Conservation (phyloP, 2,329 filamentous ascomycete species). For the Blastomyces gilchristii region DNA sequence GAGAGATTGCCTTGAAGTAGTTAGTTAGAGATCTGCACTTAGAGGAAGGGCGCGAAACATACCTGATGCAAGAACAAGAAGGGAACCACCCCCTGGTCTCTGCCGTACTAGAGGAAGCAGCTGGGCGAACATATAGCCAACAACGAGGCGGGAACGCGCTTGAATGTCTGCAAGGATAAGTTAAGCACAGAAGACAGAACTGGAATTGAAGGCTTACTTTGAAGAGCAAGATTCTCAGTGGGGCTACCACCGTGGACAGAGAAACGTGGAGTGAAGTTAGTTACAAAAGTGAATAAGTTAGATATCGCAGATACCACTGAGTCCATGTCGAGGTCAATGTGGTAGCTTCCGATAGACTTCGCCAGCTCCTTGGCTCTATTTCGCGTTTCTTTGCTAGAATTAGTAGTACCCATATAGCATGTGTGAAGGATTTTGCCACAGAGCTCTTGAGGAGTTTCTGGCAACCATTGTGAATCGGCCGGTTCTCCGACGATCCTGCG, state of each 20-base stretch:
- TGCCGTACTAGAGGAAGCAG: slow-evolving; percentile 5
- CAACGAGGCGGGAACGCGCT: slow-evolving; percentile 5
- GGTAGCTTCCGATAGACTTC: slow-evolving; percentile 54
- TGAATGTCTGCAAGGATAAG: slow-evolving; percentile 5
- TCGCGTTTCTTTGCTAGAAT: slow-evolving; percentile 55
- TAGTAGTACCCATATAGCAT: slow-evolving; percentile 58
- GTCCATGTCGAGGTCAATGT: slow-evolving; percentile 64
- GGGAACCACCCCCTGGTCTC: slow-evolving; percentile 17
- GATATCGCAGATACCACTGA: slow-evolving; percentile 39
- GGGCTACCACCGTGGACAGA: slow-evolving; percentile 51
- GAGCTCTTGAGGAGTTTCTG: slow-evolving; percentile 49
- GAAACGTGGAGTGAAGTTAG: slow-evolving; percentile 50
- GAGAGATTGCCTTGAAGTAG: slow-evolving; percentile 41
- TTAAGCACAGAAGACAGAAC: background rate
- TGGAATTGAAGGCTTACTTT: slow-evolving; percentile 22
- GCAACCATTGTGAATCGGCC: slow-evolving; percentile 31
- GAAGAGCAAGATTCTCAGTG: slow-evolving; percentile 22
- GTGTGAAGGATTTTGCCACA: slow-evolving; percentile 50
- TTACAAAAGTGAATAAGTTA: slow-evolving; percentile 34
- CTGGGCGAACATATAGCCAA: slow-evolving; percentile 8
- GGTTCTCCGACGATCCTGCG: slow-evolving; percentile 28
- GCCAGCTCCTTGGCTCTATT: slow-evolving; percentile 52
- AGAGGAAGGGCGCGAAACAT: background rate
- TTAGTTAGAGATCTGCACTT: slow-evolving; percentile 27
- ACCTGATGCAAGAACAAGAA: slow-evolving; percentile 54